Percentiles rank a stretch among this genome's conserved stretches.
phyloP scores from a whole-genome alignment of 1,284 basidiomycete genomes.

The Rhodotorula sp. region DNA sequence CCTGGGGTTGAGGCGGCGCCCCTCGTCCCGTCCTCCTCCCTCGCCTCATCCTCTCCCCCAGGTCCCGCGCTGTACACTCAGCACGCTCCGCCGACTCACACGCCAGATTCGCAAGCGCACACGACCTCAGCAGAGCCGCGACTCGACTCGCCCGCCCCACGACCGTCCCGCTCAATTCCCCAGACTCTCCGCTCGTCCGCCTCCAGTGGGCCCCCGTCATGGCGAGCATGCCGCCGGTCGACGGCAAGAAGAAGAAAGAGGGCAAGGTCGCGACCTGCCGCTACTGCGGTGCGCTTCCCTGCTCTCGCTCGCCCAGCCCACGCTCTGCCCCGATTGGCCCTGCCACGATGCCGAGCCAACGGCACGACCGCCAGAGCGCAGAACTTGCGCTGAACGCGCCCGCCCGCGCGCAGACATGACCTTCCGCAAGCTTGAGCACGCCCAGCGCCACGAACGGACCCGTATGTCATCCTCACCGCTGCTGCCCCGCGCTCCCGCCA shows the following conservation, averaged over 20 bases:
- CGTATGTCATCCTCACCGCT: slow-evolving; percentile 18
- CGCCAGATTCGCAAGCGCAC: not conserved
- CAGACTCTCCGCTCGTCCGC: not conserved
- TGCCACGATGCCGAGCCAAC: not conserved
- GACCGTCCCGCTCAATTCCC: not conserved
- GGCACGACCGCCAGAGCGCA: too few relatives aligned
- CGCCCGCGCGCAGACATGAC: slow-evolving; percentile 12
- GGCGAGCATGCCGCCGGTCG: not conserved
- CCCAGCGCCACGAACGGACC: slow-evolving; percentile 39
- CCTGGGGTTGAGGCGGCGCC: too few relatives aligned
- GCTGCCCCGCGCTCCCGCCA: not conserved
- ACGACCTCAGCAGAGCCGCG: not conserved
- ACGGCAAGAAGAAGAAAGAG: slow-evolving; percentile 7
- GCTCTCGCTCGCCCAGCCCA: not conserved
- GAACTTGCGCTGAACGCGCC: not conserved
- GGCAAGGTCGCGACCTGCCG: slow-evolving; percentile 4
- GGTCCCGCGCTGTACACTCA: not conserved
- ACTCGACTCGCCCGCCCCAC: too few relatives aligned
- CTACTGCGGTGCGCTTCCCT: slow-evolving; percentile 11
- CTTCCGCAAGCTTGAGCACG: slow-evolving; percentile 42
- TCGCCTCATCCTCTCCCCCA: not conserved
- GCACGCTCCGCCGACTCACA: not conserved
- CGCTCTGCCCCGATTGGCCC: not conserved
- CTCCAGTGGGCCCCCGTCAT: not conserved
- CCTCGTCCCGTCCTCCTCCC: not conserved